Evolutionary conservation across 2,329 filamentous ascomycete genomes (phyloP), one percentile per base, ranked within the genome.

Genomic region (Tolypocladium inflatum): DNA sequence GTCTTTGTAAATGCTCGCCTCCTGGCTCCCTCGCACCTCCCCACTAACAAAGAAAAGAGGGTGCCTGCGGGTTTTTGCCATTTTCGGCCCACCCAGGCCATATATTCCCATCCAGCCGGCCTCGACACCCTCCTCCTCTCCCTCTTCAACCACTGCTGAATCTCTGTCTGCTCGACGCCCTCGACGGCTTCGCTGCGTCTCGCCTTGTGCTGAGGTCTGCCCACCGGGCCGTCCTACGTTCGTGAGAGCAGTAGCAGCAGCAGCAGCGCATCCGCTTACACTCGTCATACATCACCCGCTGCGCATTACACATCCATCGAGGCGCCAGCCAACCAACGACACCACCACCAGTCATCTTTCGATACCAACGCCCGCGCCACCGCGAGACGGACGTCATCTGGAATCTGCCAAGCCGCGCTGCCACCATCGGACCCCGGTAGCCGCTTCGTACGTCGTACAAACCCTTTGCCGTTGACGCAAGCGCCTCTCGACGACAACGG

Each of bases 391-490:
- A 63, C 63, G 64, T 66, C 64, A 63, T 66, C 58, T 61, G 55
- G 56, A 62, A 63, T 61, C 60, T 51, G 63, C 62, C 64, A 65
- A 66, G 62, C 57, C 55, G 52, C 21, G 57, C 59, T 58, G 55
- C 55, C 57, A 59, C 55, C 48, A n/a, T 10, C 48, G 11, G 17
- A 51, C 21, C 48, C 48, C 10, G 48, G 48, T 30, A n/a, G 30
- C 35, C 9, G 19, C 17, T 51, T 35, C 19, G 13, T 35, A n/a
- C 48, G 48, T 21, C 48, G 19, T 37, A 21, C 48, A 37, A 30
- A 52, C 48, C n/a, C 30, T 52, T 52, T 9, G 33, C 19, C 19
- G 11, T 52, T 21, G 48, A 52, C 23, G 23, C 23, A 50, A 15
- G 23, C 11, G 21, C 45, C 45, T 30, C 13, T 48, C 26, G 21